phyloP scores from a whole-genome alignment of 352 stramenopile genomes.

The Phytopythium oedochilum region DNA sequence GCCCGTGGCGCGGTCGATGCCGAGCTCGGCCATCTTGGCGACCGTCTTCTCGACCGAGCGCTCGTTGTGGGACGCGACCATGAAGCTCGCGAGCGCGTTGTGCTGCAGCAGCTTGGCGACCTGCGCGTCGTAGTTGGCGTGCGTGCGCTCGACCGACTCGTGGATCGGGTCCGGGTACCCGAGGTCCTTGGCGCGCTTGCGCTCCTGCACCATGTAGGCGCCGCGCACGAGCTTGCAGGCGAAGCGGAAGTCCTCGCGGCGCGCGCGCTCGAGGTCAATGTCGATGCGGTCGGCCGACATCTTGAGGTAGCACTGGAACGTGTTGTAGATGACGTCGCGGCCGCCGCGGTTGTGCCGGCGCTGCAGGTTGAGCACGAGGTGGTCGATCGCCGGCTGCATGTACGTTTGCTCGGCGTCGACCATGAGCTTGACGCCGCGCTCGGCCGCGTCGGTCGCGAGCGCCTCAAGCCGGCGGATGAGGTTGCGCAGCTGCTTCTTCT shows the following conservation, averaged over 20 bases:
- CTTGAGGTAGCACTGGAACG: conserved; percentile 98
- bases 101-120: conserved; percentile 89
- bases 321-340: conserved; percentile 94
- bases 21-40: conserved; percentile 86
- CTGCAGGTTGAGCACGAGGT: conserved; percentile 85
- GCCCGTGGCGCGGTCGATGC: conserved; percentile 66
- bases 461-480: conserved; percentile 85
- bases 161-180: conserved; percentile 91
- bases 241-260: conserved; percentile 91
- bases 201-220: conserved; percentile 97
- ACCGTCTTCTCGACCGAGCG: conserved; percentile 93
- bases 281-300: conserved; percentile 85
- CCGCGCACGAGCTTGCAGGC: conserved; percentile 97
- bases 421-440: conserved; percentile 91
- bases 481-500: conserved; percentile 90
- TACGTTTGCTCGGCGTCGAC: conserved; percentile 98
- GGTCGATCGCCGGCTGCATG: conserved; percentile 98
- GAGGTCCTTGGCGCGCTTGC: conserved; percentile 83
- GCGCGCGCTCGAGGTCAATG: conserved; percentile 90
- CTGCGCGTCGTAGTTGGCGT: conserved; percentile 91
- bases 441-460: conserved; percentile 64
- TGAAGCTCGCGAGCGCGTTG: conserved; percentile 90
- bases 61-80: conserved; percentile 98
- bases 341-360: conserved; percentile 88
- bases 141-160: conserved; percentile 91